Percentiles rank a stretch among this genome's conserved stretches.
Conservation (phyloP, 129 eudicot genomes). For the Silybum marianum region DNA sequence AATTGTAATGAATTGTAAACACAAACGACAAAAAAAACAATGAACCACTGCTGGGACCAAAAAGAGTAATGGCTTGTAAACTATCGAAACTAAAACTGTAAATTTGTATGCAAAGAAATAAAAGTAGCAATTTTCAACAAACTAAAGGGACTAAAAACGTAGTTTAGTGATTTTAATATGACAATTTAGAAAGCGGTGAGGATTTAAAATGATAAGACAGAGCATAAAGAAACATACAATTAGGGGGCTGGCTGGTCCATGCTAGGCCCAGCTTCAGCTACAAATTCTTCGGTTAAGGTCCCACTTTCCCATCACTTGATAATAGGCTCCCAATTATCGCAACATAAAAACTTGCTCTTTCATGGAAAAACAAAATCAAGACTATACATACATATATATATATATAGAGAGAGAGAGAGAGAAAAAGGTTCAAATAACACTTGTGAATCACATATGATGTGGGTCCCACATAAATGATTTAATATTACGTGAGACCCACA, state of each 20-base stretch:
- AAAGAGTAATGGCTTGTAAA: neutral
- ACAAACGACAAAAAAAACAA: too few relatives aligned
- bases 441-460: too few relatives aligned
- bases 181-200: neutral
- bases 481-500: too few relatives aligned
- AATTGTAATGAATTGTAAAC: too few relatives aligned
- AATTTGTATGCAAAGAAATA: neutral
- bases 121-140: neutral
- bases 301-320: neutral
- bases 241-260: neutral
- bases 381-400: too few relatives aligned
- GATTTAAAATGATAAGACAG: neutral
- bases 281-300: neutral
- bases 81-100: neutral
- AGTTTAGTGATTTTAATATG: neutral
- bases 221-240: neutral
- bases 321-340: neutral
- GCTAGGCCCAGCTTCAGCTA: neutral
- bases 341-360: neutral
- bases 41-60: too few relatives aligned
- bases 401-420: too few relatives aligned
- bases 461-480: too few relatives aligned
- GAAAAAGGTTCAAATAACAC: too few relatives aligned
- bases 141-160: neutral
- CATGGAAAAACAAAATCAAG: too few relatives aligned